Conservation (phyloP, 1,284 basidiomycete genomes). For the Leccinum pachyderme region DNA sequence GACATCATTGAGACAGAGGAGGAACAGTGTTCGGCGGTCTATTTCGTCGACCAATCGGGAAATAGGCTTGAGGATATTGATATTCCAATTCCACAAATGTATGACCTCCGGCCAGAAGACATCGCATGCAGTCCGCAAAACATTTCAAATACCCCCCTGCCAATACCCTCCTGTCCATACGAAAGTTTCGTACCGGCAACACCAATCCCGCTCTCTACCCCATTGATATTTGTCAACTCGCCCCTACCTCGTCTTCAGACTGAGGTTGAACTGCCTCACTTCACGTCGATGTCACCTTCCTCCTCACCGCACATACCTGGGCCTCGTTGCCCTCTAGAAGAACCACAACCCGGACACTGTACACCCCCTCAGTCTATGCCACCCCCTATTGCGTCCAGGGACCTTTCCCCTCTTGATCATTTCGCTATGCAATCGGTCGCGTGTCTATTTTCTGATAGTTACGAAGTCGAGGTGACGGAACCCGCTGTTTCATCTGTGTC, state of each 20-base stretch:
- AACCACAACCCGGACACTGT: not conserved
- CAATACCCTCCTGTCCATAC: not conserved
- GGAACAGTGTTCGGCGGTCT: not conserved
- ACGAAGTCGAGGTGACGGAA: not conserved
- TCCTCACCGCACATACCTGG: not conserved
- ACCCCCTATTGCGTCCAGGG: constrained; percentile 11
- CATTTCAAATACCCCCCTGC: not conserved
- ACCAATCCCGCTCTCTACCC: not conserved
- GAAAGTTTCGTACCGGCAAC: not conserved
- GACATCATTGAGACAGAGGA: not conserved
- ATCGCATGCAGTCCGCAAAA: constrained; percentile 18
- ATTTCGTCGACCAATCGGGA: constrained; percentile 20
- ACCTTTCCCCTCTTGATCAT: constrained; percentile 1
- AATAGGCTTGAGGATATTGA: constrained; percentile 25
- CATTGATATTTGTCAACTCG: not conserved
- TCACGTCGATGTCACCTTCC: not conserved
- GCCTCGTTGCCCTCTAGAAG: not conserved
- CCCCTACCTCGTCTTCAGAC: not conserved
- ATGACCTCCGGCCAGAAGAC: constrained; percentile 21
- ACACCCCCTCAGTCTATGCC: constrained; percentile 20
- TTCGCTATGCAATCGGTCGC: constrained; percentile 4
- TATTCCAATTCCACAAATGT: constrained; percentile 1
- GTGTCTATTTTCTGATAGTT: not conserved
- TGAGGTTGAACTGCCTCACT: not conserved
- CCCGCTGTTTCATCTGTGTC: not conserved